A percentile compares a stretch with the other conserved stretches of the same genome.
Evolutionary conservation across 371 early-diverging fungal genomes (phyloP).

Genomic region (Mortierella sp.): DNA sequence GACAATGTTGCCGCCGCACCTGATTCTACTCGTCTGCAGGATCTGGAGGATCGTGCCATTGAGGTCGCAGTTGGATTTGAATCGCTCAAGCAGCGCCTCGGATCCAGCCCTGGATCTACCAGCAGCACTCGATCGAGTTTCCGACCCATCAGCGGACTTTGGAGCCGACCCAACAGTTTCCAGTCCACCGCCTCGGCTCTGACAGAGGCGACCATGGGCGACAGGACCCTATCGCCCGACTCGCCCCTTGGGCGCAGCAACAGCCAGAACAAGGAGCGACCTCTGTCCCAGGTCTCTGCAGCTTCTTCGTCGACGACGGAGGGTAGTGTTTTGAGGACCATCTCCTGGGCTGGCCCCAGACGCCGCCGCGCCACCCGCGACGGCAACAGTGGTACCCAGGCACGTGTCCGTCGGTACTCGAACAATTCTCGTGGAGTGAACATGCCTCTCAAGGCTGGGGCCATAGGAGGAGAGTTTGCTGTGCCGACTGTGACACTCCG

Average conservation of each 20-base stretch:
- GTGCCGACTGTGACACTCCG: neutral
- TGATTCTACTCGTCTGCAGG: conserved; percentile 15
- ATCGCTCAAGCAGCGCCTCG: conserved; percentile 29
- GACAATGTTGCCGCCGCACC: neutral
- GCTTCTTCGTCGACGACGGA: neutral
- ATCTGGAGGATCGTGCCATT: conserved; percentile 41
- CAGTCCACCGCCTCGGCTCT: conserved; percentile 22
- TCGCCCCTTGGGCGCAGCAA: neutral
- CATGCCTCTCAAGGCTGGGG: neutral
- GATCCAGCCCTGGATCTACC: conserved; percentile 8
- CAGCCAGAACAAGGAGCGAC: neutral
- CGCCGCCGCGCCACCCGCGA: conserved; percentile 23
- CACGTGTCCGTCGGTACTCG: conserved; percentile 24
- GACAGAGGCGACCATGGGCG: conserved; percentile 3
- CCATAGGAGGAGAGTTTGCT: neutral
- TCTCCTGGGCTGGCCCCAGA: conserved; percentile 34
- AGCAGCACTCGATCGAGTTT: neutral
- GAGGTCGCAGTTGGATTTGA: conserved; percentile 46
- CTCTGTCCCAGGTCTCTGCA: neutral
- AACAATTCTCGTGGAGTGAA: conserved; percentile 14
- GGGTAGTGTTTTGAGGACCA: conserved; percentile 1
- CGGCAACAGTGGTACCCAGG: conserved; percentile 1
- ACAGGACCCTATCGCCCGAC: neutral
- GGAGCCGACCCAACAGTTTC: conserved; percentile 19
- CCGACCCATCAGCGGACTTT: conserved; percentile 18